Evolutionary conservation across 768 basidiomycete genomes (phyloP).

Genomic region (Mycena latifolia): DNA sequence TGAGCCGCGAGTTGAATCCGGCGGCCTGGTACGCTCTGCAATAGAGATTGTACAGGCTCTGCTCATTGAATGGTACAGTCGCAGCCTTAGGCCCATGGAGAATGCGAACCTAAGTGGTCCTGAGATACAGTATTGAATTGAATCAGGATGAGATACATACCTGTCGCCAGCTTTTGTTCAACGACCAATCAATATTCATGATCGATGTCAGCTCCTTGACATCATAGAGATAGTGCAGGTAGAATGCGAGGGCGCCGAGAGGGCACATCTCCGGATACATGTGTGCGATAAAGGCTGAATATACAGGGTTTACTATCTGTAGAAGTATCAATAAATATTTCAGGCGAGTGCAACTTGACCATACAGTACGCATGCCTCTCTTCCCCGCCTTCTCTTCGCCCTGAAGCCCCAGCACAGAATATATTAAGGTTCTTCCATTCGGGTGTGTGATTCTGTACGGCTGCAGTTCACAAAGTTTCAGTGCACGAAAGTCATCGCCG

Average conservation of each 20-base stretch:
- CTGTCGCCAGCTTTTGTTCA: slow-evolving; percentile 5
- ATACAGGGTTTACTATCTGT: slow-evolving; percentile 16
- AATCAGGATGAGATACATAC: neutral
- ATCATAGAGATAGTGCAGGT: slow-evolving; percentile 11
- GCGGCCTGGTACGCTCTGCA: neutral
- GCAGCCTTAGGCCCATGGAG: neutral
- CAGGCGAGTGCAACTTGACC: no score
- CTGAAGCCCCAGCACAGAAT: slow-evolving; percentile 42
- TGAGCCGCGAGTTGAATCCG: neutral
- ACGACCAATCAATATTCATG: slow-evolving; percentile 1
- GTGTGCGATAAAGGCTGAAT: slow-evolving; percentile 13
- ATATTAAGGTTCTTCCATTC: slow-evolving; percentile 38
- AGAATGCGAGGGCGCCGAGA: slow-evolving; percentile 12
- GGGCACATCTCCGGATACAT: slow-evolving; percentile 19
- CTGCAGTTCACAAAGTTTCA: slow-evolving; percentile 43
- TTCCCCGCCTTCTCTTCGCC: slow-evolving; percentile 43
- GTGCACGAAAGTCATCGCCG: slow-evolving; percentile 45
- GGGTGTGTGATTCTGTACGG: slow-evolving; percentile 42
- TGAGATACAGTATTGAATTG: no score
- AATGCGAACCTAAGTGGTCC: neutral
- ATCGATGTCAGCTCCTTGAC: neutral
- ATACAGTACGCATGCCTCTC: slow-evolving; percentile 41
- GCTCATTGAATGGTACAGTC: neutral
- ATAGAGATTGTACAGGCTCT: neutral
- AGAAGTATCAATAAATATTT: no score